Evolutionary conservation across 805 yeast genomes (phyloP).

Genomic region (Lachancea quebecensis): DNA sequence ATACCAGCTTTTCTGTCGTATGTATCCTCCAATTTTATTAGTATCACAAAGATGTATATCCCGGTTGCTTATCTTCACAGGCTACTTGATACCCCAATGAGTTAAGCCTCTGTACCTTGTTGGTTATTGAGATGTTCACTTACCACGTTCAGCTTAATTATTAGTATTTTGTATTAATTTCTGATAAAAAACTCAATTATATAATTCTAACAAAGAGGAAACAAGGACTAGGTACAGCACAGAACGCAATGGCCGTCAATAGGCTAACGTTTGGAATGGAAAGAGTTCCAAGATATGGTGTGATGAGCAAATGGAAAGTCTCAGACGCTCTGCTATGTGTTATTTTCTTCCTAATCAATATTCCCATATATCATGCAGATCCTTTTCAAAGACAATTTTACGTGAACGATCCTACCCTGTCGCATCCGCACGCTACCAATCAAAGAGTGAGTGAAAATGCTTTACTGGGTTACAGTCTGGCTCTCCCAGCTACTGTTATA

Average conservation of each 20-base stretch:
- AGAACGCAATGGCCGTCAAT: conserved; percentile 16
- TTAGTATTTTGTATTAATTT: too few relatives aligned
- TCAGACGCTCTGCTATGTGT: conserved; percentile 33
- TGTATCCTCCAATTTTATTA: background rate
- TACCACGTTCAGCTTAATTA: background rate
- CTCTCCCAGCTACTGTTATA: conserved; percentile 44
- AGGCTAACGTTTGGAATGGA: conserved; percentile 19
- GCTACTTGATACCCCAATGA: too few relatives aligned
- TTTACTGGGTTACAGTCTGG: conserved; percentile 47
- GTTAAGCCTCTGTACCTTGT: background rate
- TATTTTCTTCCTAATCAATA: conserved; percentile 26
- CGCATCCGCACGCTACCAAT: conserved; percentile 70
- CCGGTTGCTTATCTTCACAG: too few relatives aligned
- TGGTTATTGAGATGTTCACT: background rate
- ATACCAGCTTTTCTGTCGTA: background rate
- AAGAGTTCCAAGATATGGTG: conserved; percentile 15
- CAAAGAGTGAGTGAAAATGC: conserved; percentile 61
- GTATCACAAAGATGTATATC: too few relatives aligned
- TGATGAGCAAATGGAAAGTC: conserved; percentile 34
- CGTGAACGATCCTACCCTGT: conserved; percentile 66
- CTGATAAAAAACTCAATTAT: background rate
- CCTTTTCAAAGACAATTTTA: conserved; percentile 80
- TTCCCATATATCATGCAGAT: conserved; percentile 30
- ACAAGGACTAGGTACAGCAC: background rate
- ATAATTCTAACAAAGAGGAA: background rate